These are phyloP conservation scores for Chenopodium quinoa DNA, from an alignment of 148 eudicot genomes.

Conservation along the genomic window DNA sequence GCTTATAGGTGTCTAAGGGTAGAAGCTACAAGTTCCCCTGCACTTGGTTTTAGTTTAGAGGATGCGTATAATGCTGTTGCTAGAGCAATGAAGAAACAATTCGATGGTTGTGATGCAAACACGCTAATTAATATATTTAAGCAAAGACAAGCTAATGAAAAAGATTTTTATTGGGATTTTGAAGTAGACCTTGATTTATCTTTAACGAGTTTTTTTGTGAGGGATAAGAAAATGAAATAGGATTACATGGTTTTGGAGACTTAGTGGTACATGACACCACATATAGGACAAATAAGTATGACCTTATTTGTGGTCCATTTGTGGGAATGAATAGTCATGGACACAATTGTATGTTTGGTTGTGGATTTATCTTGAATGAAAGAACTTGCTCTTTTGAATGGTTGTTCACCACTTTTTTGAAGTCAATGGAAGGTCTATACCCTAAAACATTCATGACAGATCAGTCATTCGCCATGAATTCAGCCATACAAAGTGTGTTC, in stretches of 20 bases:
- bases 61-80: no score
- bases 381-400: not conserved
- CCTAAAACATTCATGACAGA: not conserved
- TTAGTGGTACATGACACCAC: no score
- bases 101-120: not conserved
- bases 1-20: not conserved
- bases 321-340: not conserved
- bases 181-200: no score
- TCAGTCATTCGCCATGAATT: no score
- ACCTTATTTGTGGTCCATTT: not conserved
- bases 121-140: not conserved
- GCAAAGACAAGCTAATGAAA: no score
- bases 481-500: not conserved
- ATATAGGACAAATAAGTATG: no score
- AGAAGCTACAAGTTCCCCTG: not conserved
- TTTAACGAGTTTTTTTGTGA: no score
- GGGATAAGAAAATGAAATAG: no score
- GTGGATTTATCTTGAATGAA: not conserved
- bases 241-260: no score
- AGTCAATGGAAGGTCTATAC: not conserved
- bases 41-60: no score
- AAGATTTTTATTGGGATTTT: no score
- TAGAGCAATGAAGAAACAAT: no score
- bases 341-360: not conserved
- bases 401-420: not conserved